Evolutionary conservation across 108 stramenopile species (phyloP).

Genomic region (Mayamaea pseudoterrestris): DNA sequence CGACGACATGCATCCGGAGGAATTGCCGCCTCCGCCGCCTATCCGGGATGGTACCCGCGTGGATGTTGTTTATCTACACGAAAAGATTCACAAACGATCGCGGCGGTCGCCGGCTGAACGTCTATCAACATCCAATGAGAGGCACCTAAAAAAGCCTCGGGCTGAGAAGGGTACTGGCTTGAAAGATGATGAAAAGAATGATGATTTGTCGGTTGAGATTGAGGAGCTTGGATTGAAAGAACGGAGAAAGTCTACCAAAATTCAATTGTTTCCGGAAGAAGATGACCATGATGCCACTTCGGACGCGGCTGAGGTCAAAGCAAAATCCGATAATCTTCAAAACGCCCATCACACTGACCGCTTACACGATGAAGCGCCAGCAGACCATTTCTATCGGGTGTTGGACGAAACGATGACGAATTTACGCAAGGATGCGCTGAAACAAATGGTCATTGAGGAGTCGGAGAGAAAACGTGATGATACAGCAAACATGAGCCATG

Average conservation of each 20-base stretch:
- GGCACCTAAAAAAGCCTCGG: no score
- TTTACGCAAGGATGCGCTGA: constrained; percentile 11
- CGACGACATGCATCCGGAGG: background rate
- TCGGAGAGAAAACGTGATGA: background rate
- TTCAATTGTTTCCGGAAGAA: background rate
- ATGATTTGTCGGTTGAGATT: background rate
- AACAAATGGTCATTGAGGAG: background rate
- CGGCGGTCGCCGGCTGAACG: no score
- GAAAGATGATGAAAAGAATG: background rate
- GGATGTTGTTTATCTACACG: background rate
- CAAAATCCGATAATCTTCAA: background rate
- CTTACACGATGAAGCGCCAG: constrained; percentile 1
- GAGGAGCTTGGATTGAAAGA: background rate
- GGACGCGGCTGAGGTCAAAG: background rate
- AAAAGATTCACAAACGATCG: no score
- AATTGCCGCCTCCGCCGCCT: no score
- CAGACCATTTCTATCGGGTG: constrained; percentile 26
- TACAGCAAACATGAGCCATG: background rate
- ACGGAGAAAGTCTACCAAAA: background rate
- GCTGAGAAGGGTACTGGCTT: no score
- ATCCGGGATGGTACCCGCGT: no score
- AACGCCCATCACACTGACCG: background rate
- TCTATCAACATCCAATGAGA: no score
- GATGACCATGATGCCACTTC: background rate
- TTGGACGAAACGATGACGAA: constrained; percentile 29